These are phyloP conservation scores for Mycocentrospora acerina DNA, from an alignment of 2,329 filamentous ascomycete genomes.

Conservation along the genomic window DNA sequence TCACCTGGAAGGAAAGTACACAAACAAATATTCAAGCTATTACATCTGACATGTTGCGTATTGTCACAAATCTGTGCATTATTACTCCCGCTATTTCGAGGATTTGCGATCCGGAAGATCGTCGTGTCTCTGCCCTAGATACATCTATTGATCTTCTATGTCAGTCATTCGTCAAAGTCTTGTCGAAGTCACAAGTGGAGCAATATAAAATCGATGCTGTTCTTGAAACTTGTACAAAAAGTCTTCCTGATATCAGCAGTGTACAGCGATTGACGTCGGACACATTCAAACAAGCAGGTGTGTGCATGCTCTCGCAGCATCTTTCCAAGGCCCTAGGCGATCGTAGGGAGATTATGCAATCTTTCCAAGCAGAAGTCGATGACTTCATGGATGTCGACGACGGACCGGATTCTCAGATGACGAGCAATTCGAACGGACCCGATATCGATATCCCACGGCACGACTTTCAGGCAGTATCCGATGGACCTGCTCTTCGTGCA, in stretches of 20 bases:
- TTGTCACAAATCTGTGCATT: constrained; percentile 53
- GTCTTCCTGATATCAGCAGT: constrained; percentile 29
- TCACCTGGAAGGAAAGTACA: constrained; percentile 47
- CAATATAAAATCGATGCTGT: constrained; percentile 48
- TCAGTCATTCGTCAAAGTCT: constrained; percentile 35
- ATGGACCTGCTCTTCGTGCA: constrained; percentile 30
- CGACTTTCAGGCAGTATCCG: constrained; percentile 35
- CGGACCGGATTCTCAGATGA: constrained; percentile 63
- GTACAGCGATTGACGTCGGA: constrained; percentile 13
- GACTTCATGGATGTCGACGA: constrained; percentile 69
- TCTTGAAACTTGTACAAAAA: constrained; percentile 39
- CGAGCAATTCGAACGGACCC: constrained; percentile 44
- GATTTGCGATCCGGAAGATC: constrained; percentile 20
- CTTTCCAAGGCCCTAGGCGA: constrained; percentile 32
- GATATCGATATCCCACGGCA: constrained; percentile 49
- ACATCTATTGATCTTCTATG: constrained; percentile 22
- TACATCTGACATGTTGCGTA: constrained; percentile 53
- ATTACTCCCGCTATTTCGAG: constrained; percentile 38
- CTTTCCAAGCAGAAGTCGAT: constrained; percentile 40
- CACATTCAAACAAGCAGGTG: constrained; percentile 30
- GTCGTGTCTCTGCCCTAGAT: constrained; percentile 24
- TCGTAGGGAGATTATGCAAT: constrained; percentile 33
- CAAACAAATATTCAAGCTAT: constrained; percentile 49
- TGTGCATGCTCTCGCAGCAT: constrained; percentile 36
- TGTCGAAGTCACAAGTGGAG: constrained; percentile 42